Evolutionary conservation across 1,284 basidiomycete species (phyloP).

Genomic region (Rhizoctonia solani): DNA sequence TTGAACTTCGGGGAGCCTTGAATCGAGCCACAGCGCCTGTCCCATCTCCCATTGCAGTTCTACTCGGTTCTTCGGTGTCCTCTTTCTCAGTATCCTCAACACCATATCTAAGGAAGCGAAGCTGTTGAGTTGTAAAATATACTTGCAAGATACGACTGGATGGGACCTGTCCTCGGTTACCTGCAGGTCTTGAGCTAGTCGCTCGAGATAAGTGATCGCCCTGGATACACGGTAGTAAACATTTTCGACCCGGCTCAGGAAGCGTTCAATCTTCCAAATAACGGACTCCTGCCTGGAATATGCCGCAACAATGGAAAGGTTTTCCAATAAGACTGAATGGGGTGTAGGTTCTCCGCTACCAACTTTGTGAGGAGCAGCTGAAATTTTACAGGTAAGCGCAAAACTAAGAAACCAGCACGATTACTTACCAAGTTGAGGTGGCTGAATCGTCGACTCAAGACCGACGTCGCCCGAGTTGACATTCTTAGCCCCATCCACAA

Average conservation of each 20-base stretch:
- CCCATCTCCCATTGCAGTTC: not conserved
- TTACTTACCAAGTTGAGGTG: too few relatives aligned
- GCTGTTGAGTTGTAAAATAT: not conserved
- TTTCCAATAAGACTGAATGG: not conserved
- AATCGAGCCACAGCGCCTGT: not conserved
- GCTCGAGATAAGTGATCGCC: not conserved
- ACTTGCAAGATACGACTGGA: not conserved
- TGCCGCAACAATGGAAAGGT: not conserved
- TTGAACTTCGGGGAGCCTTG: constrained; percentile 12
- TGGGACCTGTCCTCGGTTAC: not conserved
- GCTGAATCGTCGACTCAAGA: too few relatives aligned
- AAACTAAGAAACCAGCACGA: not conserved
- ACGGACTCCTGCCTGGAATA: not conserved
- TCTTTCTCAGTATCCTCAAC: not conserved
- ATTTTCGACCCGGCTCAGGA: not conserved
- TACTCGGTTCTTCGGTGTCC: constrained; percentile 2
- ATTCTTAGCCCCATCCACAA: too few relatives aligned
- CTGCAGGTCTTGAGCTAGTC: not conserved
- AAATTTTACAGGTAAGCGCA: not conserved
- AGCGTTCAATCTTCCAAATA: constrained; percentile 12
- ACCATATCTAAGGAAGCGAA: not conserved
- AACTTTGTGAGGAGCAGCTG: not conserved
- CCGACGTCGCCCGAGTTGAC: too few relatives aligned
- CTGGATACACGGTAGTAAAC: not conserved
- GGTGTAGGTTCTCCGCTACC: not conserved